Base-by-base conservation (phyloP, 306 rosid genomes). In the Geum urbanum region DNA sequence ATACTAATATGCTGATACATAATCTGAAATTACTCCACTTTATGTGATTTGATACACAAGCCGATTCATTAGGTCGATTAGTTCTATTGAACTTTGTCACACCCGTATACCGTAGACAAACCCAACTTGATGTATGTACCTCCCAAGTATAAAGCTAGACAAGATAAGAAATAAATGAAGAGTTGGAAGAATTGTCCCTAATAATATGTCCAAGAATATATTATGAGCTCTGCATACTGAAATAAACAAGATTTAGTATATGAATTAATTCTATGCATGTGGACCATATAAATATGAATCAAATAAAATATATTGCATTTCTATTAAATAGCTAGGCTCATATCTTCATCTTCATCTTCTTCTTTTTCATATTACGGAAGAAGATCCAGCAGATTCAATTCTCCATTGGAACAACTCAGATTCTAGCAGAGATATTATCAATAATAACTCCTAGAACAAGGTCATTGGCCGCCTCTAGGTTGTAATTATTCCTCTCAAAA, bases 381-480 rank as follows among this genome's bases (percentile, higher is more conserved):
- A 13, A 24, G 10, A n/a, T n/a, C n/a, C n/a, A 57, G 41, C 41
- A 57, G 14, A 16, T 57, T 57, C 10, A 19, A 27, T 20, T 57
- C 19, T 41, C 18, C 63, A 27, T 57, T 12, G 18, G 62, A 56
- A n/a, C 62, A 6, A 24, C n/a, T 39, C 62, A 56, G 18, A 56
- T 24, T 56, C 37, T 20, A 55, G 15, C 20, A 55, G 60, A 50
- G n/a, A 50, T 32, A 32, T 32, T 12, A 47, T 9, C 13, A 10
- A 56, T 35, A 35, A 8, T 20, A 54, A 53, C 15, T 69, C 53
- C 15, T 53, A 41, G 53, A 69, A 69, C 52, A 69, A 55, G 27
- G 43, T 55, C 27, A 43, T 41, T 69, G 64, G 73, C 53, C 54
- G 53, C 73, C 73, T 69, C 54, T 54, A 43, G 73, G 22, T 19